A percentile compares a stretch with the other conserved stretches of the same genome.
Conservation (phyloP, 2,329 filamentous ascomycete genomes). For the Neonectria magnoliae region DNA sequence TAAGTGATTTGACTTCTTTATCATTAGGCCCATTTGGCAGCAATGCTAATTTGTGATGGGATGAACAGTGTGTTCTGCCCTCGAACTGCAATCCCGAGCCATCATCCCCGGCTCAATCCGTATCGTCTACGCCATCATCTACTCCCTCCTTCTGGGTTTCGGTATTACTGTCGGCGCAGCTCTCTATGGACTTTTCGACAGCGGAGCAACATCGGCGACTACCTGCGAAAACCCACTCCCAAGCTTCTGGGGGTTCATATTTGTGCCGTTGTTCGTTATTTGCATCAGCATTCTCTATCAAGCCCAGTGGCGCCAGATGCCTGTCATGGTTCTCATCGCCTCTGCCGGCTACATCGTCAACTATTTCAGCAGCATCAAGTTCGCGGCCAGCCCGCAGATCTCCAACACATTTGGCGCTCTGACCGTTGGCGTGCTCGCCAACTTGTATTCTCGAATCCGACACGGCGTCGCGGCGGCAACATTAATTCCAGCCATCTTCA, state of each 20-base stretch:
- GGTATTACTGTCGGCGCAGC: conserved; percentile 75
- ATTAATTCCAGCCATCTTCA: conserved; percentile 59
- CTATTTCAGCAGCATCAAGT: conserved; percentile 74
- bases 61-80: conserved; percentile 52
- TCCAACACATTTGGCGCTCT: conserved; percentile 81
- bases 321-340: conserved; percentile 79
- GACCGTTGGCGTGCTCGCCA: conserved; percentile 79
- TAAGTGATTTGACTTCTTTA: conserved; percentile 41
- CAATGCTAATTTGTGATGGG: not conserved
- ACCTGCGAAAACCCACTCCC: conserved; percentile 57
- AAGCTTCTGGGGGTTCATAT: conserved; percentile 67
- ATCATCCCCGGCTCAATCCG: conserved; percentile 77
- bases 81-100: conserved; percentile 76
- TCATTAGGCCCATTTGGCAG: too few species aligned
- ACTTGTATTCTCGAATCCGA: conserved; percentile 73
- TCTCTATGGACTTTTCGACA: conserved; percentile 70
- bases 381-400: conserved; percentile 76
- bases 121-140: conserved; percentile 79
- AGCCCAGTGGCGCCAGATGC: conserved; percentile 82
- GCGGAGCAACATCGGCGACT: conserved; percentile 57
- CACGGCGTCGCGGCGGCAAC: conserved; percentile 62
- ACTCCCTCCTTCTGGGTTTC: conserved; percentile 77
- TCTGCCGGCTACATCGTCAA: conserved; percentile 80
- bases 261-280: conserved; percentile 78
- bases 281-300: conserved; percentile 82